These are phyloP conservation scores for Vigna angularis DNA, from an alignment of 306 rosid genomes.

Conservation along the genomic window DNA sequence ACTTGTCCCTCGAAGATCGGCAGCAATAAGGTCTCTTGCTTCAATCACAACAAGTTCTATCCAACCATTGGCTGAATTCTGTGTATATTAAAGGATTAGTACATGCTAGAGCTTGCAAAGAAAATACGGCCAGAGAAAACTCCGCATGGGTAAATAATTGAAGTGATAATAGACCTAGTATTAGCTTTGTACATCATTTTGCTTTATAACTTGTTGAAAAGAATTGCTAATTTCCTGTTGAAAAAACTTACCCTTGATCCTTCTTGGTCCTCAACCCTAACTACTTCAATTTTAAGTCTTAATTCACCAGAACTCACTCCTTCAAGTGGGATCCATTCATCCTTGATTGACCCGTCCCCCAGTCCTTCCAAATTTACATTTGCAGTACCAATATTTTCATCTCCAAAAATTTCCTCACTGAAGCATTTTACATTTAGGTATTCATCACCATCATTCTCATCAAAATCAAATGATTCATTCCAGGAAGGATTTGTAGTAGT, in stretches of 20 bases:
- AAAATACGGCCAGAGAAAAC: not conserved
- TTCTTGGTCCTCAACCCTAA: conserved; percentile 68
- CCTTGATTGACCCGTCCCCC: conserved; percentile 65
- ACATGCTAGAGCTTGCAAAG: not conserved
- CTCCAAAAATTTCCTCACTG: conserved; percentile 78
- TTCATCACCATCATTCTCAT: conserved; percentile 82
- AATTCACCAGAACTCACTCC: conserved; percentile 89
- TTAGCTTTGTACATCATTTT: conserved; percentile 7
- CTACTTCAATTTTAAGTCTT: conserved; percentile 82
- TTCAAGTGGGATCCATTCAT: conserved; percentile 94
- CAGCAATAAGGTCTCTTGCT: conserved; percentile 90
- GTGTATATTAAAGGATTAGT: conserved; percentile 38
- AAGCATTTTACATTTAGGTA: conserved; percentile 78
- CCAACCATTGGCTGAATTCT: conserved; percentile 71
- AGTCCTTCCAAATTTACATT: conserved; percentile 96
- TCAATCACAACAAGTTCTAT: conserved; percentile 81
- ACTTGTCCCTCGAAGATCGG: conserved; percentile 97
- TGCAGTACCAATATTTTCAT: conserved; percentile 84
- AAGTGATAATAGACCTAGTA: not conserved
- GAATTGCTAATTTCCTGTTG: conserved; percentile 23
- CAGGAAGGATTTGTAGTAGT: conserved; percentile 69
- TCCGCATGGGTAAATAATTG: conserved; percentile 3
- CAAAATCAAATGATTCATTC: conserved; percentile 83
- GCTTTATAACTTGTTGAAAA: conserved; percentile 16
- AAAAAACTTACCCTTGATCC: conserved; percentile 74